phyloP scores from a whole-genome alignment of 176 grass and related monocot genomes.

The Phragmites australis region DNA sequence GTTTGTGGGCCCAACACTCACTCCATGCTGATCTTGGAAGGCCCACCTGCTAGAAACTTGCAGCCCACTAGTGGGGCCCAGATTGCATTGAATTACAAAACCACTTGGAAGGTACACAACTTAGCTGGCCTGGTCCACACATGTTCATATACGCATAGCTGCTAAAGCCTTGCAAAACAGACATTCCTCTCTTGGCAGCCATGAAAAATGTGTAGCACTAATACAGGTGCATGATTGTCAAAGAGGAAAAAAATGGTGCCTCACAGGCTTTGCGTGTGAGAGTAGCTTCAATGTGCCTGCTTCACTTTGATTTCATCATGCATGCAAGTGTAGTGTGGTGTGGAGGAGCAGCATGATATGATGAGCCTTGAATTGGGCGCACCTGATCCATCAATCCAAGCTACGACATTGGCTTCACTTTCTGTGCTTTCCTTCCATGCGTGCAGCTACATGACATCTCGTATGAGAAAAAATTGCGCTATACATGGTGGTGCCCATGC shows the following conservation, averaged over 20 bases:
- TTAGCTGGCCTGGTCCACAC: not conserved
- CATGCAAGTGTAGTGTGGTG: not conserved
- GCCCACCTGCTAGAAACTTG: not conserved
- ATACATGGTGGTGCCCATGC: not conserved
- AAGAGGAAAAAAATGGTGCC: not conserved
- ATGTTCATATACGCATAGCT: too few relatives aligned
- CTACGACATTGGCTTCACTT: not conserved
- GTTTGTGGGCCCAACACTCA: not conserved
- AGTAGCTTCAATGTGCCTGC: not conserved
- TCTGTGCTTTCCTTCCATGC: not conserved
- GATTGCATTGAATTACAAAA: not conserved
- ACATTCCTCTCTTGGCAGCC: too few relatives aligned
- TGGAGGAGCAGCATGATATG: not conserved
- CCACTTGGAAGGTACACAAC: not conserved
- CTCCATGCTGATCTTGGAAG: not conserved
- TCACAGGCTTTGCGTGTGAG: not conserved
- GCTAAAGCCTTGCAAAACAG: too few relatives aligned
- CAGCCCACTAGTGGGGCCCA: not conserved
- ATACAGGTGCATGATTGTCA: too few relatives aligned
- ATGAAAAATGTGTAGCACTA: too few relatives aligned
- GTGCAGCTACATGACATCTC: not conserved
- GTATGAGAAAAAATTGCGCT: not conserved
- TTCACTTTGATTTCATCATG: not conserved
- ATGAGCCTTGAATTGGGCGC: constrained; percentile 39
- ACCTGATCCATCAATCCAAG: constrained; percentile 8